Evolutionary conservation across 2,329 filamentous ascomycete genomes (phyloP), one percentile per base, ranked within the genome.

Genomic region (Phaeosphaeriaceae sp.): DNA sequence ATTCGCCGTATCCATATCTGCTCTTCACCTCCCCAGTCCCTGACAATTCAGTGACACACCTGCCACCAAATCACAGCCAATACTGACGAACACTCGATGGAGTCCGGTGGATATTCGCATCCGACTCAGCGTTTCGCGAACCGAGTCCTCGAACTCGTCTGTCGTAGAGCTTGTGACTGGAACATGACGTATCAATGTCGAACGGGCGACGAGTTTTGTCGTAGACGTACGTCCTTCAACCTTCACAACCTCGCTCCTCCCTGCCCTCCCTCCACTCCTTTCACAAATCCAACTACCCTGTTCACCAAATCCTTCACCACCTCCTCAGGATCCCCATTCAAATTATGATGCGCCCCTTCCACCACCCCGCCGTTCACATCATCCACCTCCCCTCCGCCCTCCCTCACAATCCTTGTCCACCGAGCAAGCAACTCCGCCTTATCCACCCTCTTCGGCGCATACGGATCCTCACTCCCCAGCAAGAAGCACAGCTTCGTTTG

Each of bases 401-500:
- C 73, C 52, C 77, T 77, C 6, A 82, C 76, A 54, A 82, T 69
- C 20, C 65, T 67, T 21, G 79, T 78, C 85, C 89, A 93, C 52
- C 79, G 83, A 55, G 81, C 75, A 54, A 91, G 77, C 58, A 91
- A 74, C 2, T 70, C 81, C 25, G 78, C 76, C 68, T 88, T 87
- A 69, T 91, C 84, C 17, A 92, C 78, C 1, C 66, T 72, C 1
- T 68, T 57, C 0, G 89, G 87, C 1, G 92, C 84, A 69, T 82
- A 87, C 73, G 91, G 87, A 73, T 94, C 91, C 45, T 82, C 77
- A 6, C 81, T 88, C 1, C 89, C 89, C 57, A 88, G 86, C 31
- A 93, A 71, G 19, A 91, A 86, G 62, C 91, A 78, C 0, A 92
- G 76, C 1, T 87, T 85, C n/a, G 77, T 78, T 13, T 55, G 24